Evolutionary conservation across 352 stramenopile species (phyloP).

Genomic region (Blastocystis sp.): DNA sequence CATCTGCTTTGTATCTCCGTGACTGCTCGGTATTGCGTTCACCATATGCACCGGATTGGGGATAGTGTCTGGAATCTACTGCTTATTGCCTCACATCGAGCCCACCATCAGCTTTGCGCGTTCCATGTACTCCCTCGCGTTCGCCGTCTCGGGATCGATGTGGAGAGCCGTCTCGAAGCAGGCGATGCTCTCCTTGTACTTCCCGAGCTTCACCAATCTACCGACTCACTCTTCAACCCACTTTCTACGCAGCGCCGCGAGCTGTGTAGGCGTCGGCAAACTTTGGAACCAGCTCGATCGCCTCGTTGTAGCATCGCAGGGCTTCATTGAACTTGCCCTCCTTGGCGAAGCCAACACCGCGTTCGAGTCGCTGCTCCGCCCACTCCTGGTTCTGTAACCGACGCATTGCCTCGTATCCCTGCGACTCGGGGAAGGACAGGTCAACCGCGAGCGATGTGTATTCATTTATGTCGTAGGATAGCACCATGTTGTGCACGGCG

Average conservation of each 20-base stretch:
- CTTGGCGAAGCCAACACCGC: constrained; percentile 35
- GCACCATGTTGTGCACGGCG: constrained; percentile 59
- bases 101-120: not conserved
- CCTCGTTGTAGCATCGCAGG: constrained; percentile 42
- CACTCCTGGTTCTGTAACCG: constrained; percentile 45
- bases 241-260: constrained; percentile 13
- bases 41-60: not conserved
- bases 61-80: not conserved
- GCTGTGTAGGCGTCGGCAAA: constrained; percentile 56
- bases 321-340: constrained; percentile 45
- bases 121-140: constrained; percentile 64
- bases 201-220: constrained; percentile 55
- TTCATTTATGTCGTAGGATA: constrained; percentile 46
- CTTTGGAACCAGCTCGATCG: constrained; percentile 59
- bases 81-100: not conserved
- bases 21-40: too few relatives aligned
- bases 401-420: constrained; percentile 37
- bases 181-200: constrained; percentile 42
- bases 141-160: constrained; percentile 44
- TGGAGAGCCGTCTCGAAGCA: constrained; percentile 42
- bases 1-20: not conserved
- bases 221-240: not conserved
- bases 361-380: constrained; percentile 50
- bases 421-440: not conserved
- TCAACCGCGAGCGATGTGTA: constrained; percentile 31